Evolutionary conservation across 2,329 filamentous ascomycete genomes (phyloP), one percentile per base, ranked within the genome.

Genomic region (Microsporum audouinii): DNA sequence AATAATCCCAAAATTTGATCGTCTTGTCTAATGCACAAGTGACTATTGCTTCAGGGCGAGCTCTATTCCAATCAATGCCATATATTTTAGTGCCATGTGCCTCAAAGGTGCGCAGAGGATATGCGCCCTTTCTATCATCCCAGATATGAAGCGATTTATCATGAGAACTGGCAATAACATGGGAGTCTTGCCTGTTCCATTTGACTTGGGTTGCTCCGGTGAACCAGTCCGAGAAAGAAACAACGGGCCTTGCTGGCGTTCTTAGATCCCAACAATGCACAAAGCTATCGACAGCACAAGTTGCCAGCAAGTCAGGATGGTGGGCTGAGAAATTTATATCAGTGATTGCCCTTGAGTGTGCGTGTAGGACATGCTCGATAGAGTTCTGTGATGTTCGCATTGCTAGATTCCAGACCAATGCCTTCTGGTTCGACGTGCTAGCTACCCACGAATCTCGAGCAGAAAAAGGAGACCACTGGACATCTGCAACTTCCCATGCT

Each of bases 251-350:
- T 47, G 81, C 80, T 0, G 90, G 86, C 58, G 82, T 81, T 39
- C 91, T 84, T 53, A 96, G 77, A 75, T 96, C 91, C 90, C 92
- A 96, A 68, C 86, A 90, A 72, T 95, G 89, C 6, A 96, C 88
- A 69, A 91, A 95, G 58, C 91, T 94, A 73, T 96, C 91, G 34
- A 96, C 89, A 2, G 90, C 88, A 72, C 91, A 96, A 0, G 92
- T 96, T 7, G 91, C 89, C 14, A 96, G 82, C 49, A 91, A 79
- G 70, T 96, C 91, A 0, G 91, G 89, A 70, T 96, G 88, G 67
- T 95, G 89, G 3, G 91, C 91, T 0, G 90, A 95, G 73, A 96
- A 96, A 72, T 96, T 96, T 73, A 96, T 91, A 71, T 96, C 91
- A 5, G 91, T 96, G 67, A 96, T 96, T 64, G 91, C 91, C 66